Conservation (phyloP, 2,329 filamentous ascomycete species). For the Ophiosphaerella narmari region DNA sequence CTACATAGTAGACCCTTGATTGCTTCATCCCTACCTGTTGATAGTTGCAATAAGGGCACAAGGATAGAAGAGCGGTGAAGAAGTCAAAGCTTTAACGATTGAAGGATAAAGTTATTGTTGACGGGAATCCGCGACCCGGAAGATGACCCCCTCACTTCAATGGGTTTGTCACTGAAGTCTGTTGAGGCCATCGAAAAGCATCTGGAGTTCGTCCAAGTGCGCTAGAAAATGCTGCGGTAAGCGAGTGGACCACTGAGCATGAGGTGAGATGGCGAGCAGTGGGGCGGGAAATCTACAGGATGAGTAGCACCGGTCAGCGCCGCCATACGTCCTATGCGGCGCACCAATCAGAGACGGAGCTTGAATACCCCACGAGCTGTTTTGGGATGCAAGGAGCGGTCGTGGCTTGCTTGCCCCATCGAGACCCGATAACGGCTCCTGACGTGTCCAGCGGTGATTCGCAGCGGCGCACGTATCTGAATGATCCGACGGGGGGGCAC, state of each 20-base stretch:
- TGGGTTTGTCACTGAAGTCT: constrained; percentile 17
- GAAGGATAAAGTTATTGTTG: constrained; percentile 18
- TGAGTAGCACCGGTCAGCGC: constrained; percentile 34
- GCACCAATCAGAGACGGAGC: constrained; percentile 30
- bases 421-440: constrained; percentile 44
- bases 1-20: constrained; percentile 20
- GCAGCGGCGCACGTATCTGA: constrained; percentile 31
- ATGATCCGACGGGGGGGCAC: constrained; percentile 23
- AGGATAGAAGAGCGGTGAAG: constrained; percentile 45
- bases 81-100: constrained; percentile 3
- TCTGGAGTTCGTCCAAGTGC: constrained; percentile 28
- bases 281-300: constrained; percentile 16
- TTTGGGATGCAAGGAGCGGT: constrained; percentile 42
- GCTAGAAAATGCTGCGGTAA: constrained; percentile 42
- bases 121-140: constrained; percentile 27
- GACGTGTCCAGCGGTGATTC: constrained; percentile 47
- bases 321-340: constrained; percentile 14
- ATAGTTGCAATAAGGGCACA: constrained; percentile 7
- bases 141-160: constrained; percentile 29
- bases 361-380: constrained; percentile 27
- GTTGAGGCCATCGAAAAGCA: constrained; percentile 29
- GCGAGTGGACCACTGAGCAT: constrained; percentile 27
- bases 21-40: constrained; percentile 24
- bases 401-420: constrained; percentile 38
- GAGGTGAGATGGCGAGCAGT: constrained; percentile 33